phyloP scores from a whole-genome alignment of 495 filamentous ascomycete species.

The Chaetomidium leptoderma region DNA sequence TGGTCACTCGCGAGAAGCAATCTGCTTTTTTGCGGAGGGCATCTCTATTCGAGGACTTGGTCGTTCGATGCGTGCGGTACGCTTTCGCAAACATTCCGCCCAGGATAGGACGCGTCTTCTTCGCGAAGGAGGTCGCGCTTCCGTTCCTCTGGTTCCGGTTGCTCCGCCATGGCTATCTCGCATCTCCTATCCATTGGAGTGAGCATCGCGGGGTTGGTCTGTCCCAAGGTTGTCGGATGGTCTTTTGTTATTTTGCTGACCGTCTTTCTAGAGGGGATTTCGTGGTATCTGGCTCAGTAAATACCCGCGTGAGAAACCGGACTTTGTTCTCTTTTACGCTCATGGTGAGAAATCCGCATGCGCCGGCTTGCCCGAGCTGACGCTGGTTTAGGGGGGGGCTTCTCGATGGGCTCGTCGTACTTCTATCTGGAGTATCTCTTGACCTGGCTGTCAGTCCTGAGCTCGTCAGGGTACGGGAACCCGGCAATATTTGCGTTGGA shows the following conservation, averaged over 20 bases:
- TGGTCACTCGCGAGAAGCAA: neutral
- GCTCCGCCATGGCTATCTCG: constrained; percentile 61
- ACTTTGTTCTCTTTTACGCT: constrained; percentile 67
- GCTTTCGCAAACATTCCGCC: constrained; percentile 66
- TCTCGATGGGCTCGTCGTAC: constrained; percentile 69
- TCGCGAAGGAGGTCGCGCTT: constrained; percentile 63
- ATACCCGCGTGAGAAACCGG: constrained; percentile 51
- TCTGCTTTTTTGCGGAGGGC: constrained; percentile 27
- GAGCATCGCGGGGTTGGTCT: constrained; percentile 50
- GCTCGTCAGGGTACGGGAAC: constrained; percentile 57
- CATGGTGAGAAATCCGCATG: constrained; percentile 51
- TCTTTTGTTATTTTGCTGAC: constrained; percentile 24
- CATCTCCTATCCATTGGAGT: constrained; percentile 57
- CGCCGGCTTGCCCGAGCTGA: neutral
- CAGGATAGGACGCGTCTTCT: constrained; percentile 65
- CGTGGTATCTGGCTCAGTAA: constrained; percentile 59
- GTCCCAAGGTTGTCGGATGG: neutral
- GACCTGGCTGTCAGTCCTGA: constrained; percentile 57
- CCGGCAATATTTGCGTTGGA: constrained; percentile 75
- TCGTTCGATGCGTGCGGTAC: constrained; percentile 69
- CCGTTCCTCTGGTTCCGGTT: constrained; percentile 71
- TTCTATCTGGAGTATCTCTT: constrained; percentile 80
- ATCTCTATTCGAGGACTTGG: constrained; percentile 66
- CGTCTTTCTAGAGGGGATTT: constrained; percentile 29
- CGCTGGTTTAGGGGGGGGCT: constrained; percentile 56